Conservation (phyloP, 78 protist species). For the Cyanophora paradoxa region DNA sequence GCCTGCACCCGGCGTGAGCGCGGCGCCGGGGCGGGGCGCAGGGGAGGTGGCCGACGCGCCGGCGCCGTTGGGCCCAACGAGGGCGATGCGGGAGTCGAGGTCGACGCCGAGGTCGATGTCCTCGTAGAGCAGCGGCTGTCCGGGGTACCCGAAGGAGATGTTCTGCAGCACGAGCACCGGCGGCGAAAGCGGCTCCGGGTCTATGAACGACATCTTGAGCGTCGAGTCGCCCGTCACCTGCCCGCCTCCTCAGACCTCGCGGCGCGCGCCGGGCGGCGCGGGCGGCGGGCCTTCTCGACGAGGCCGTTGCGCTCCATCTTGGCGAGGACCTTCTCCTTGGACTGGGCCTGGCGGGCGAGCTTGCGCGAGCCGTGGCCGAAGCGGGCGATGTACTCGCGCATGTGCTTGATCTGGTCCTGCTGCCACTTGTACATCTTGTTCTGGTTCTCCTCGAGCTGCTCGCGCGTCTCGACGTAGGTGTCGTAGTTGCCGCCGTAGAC, state of each 20-base stretch:
- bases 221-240: background rate
- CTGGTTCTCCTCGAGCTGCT: conserved; percentile 65
- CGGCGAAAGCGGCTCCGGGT: conserved; percentile 64
- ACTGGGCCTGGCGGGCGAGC: conserved; percentile 43
- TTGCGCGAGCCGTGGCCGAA: conserved; percentile 1
- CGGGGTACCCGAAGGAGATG: conserved; percentile 73
- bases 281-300: conserved; percentile 39
- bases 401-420: conserved; percentile 84
- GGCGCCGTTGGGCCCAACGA: conserved; percentile 94
- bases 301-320: conserved; percentile 85
- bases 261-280: no score
- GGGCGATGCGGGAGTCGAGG: conserved; percentile 72
- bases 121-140: conserved; percentile 47
- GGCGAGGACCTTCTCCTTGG: conserved; percentile 60
- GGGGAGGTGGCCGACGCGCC: conserved; percentile 52
- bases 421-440: conserved; percentile 69
- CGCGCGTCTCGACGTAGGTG: conserved; percentile 46
- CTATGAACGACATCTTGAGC: background rate
- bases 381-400: conserved; percentile 70
- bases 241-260: no score
- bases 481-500: conserved; percentile 72
- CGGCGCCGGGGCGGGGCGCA: background rate
- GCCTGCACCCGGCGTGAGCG: conserved; percentile 13
- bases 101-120: conserved; percentile 75
- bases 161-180: conserved; percentile 75